A percentile compares a stretch with the other conserved stretches of the same genome.
Conservation (phyloP, 257 asterid genomes). For the Solanum paucissectum region DNA sequence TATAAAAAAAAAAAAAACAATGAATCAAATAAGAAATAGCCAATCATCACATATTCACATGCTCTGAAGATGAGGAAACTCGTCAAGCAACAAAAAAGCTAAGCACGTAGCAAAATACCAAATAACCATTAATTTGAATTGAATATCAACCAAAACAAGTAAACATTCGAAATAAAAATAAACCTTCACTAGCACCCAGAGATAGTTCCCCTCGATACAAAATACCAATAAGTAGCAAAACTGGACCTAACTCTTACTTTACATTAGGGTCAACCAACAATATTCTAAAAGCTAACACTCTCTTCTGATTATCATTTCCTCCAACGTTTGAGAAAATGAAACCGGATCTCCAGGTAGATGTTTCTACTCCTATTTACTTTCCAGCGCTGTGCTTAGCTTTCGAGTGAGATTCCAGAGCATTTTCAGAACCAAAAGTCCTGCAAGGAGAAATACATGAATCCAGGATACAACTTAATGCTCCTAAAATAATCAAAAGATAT, state of each 20-base stretch:
- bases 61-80: not conserved
- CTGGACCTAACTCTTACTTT: not conserved
- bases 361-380: constrained; percentile 9
- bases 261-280: not conserved
- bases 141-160: not conserved
- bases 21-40: not conserved
- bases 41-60: not conserved
- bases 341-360: not conserved
- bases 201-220: not conserved
- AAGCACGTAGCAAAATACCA: not conserved
- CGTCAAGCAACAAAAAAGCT: not conserved
- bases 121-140: not conserved
- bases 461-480: not conserved
- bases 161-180: not conserved
- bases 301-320: not conserved
- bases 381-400: constrained; percentile 61
- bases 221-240: not conserved
- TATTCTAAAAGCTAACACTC: not conserved
- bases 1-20: too few relatives aligned
- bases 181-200: not conserved
- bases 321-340: not conserved
- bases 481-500: not conserved
- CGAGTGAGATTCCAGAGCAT: constrained; percentile 48
- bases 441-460: not conserved
- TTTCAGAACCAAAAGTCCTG: constrained; percentile 51